Evolutionary conservation across 345 rosid species (phyloP), one percentile per base, ranked within the genome.

Genomic region (Lenwebbia sp.): DNA sequence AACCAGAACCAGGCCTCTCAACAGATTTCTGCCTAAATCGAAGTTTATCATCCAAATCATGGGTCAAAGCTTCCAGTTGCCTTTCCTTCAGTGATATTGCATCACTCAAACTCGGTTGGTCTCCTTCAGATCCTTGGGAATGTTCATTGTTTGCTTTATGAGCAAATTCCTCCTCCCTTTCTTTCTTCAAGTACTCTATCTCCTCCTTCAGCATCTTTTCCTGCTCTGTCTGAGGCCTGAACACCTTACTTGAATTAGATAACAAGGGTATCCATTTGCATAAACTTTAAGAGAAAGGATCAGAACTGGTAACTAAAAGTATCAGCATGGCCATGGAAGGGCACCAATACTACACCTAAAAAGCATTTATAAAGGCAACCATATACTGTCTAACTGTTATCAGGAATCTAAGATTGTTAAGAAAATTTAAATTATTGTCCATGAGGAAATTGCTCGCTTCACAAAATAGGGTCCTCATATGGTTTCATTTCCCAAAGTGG

Each of bases 171-270:
- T 90, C 89, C 82, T 92, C 91, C 54, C 87, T 89, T 86, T 94
- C 88, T 87, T 90, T 88, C 91, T 91, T 91, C 84, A 96, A 86
- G 41, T 85, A 88, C 83, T 92, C 93, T 13, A 98, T 90, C 88
- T 96, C 94, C 86, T 94, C 96, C 88, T 92, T 93, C 93, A 95
- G 85, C 54, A 75, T 53, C 86, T 89, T 95, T 91, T 96, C 99
- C 89, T 91, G 96, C 87, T 92, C 98, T 13, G 99, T 93, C 91
- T 94, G 95, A 83, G 94, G 95, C 95, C 99, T 98, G 94, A 89
- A 92, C 87, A 58, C 88, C 25, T 70, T 56, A 87, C 83, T 33
- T 54, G 21, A 50, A 53, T 44, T 37, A 85, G 84, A 50, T 30
- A 21, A 21, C 75, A 83, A 60, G 30, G 76, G 54, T 86, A 33